Evolutionary conservation across 305 asterid species (phyloP), one percentile per base, ranked within the genome.

Genomic region (Solanum hybrid): DNA sequence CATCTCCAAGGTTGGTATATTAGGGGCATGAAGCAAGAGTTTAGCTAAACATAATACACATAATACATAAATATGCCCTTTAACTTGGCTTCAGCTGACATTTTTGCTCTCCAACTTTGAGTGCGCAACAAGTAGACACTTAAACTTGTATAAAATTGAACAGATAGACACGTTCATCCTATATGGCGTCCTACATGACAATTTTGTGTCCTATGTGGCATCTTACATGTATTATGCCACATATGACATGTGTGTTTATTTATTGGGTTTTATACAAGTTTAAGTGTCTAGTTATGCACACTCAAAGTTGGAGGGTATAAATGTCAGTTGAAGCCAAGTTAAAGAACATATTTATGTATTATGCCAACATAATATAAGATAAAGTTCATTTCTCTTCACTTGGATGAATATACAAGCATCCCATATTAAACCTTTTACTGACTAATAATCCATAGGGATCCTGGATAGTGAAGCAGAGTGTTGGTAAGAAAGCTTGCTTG

Each of bases 391-490:
- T 65, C 13, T 65, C 73, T 22, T 65, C 27, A 65, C 73, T 9
- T 65, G 12, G 12, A 65, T 9, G 27, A 65, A 65, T 65, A 41
- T 86, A 45, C 27, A 26, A 29, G 32, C 88, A 51, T 39, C 88
- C 72, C 27, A 41, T 41, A 84, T 84, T 70, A 68, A 34, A 31
- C 14, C n/a, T 87, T 65, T n/a, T 17, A 27, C 20, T 32, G 1
- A 65, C 81, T 26, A 65, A 26, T 34, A 36, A 22, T 79, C 57
- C 13, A 72, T 70, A 93, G 95, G 95, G 95, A 81, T 91, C 95
- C 51, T 95, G 98, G 98, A 93, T 96, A 91, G 96, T 96, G 85
- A 96, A 96, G 93, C 95, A 96, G 89, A 95, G 98, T 85, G 97
- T 96, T 70, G 97, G 98, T 11, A 95, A 95, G 93, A 96, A 95